Conservation (phyloP, 2,329 filamentous ascomycete genomes). For the Arthrobotrys conoides region DNA sequence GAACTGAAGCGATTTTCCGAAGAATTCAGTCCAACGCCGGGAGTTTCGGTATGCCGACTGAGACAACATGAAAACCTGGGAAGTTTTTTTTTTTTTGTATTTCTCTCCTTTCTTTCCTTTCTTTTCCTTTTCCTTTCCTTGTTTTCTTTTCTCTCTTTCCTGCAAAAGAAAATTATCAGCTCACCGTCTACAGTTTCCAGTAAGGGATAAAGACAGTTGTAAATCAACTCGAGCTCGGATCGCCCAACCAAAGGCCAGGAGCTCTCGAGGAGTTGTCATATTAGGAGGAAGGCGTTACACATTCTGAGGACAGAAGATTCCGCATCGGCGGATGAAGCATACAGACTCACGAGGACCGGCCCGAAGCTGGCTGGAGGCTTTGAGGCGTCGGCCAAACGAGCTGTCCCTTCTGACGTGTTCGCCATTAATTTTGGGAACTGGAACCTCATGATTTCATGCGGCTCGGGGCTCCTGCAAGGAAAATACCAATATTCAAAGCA, state of each 20-base stretch:
- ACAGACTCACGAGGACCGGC: slow-evolving; percentile 5
- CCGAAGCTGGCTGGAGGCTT: neutral
- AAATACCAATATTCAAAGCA: slow-evolving; percentile 10
- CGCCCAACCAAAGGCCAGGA: neutral
- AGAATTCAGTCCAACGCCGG: neutral
- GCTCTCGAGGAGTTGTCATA: slow-evolving; percentile 12
- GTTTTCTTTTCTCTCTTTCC: neutral
- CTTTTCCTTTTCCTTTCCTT: neutral
- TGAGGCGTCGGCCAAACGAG: neutral
- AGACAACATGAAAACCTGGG: slow-evolving; percentile 10
- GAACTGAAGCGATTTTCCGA: neutral
- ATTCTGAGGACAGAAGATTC: neutral
- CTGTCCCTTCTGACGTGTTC: slow-evolving; percentile 3
- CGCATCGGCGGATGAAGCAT: slow-evolving; percentile 14
- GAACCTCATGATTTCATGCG: neutral
- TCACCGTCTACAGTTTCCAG: slow-evolving; percentile 18
- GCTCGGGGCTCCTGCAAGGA: slow-evolving; percentile 14
- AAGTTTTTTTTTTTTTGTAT: neutral
- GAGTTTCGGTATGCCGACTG: slow-evolving; percentile 8
- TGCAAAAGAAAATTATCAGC: neutral
- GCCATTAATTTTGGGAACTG: neutral
- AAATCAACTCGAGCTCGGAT: slow-evolving; percentile 9
- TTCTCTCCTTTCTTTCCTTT: neutral
- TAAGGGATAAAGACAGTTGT: neutral
- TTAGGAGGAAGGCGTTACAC: slow-evolving; percentile 8